A percentile compares a stretch with the other conserved stretches of the same genome.
These are phyloP conservation scores for Phytophthora foliorum DNA, from an alignment of 352 stramenopile species.

Conservation along the genomic window DNA sequence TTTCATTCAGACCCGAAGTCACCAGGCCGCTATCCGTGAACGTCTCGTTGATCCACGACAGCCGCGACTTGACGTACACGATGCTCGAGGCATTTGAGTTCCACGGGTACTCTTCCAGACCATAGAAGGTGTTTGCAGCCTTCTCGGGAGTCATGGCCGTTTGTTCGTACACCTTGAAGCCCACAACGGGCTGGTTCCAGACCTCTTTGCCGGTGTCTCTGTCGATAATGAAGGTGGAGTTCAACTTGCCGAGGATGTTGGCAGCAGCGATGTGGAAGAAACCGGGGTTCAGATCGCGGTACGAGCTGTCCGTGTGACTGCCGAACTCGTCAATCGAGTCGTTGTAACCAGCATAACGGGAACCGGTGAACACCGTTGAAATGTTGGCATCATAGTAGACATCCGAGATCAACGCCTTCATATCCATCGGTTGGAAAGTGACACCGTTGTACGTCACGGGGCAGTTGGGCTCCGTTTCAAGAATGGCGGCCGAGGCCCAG, in stretches of 20 bases:
- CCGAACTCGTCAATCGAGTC: conserved; percentile 44
- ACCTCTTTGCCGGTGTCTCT: conserved; percentile 36
- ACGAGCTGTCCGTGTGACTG: conserved; percentile 33
- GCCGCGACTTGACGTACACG: conserved; percentile 39
- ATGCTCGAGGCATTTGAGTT: conserved; percentile 41
- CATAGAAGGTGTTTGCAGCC: conserved; percentile 37
- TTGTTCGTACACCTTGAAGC: conserved; percentile 44
- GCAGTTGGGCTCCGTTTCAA: conserved; percentile 43
- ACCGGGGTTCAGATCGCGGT: conserved; percentile 47
- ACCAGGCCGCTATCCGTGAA: conserved; percentile 35
- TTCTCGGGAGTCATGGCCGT: conserved; percentile 31
- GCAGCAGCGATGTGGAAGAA: conserved; percentile 48
- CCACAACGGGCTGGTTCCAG: conserved; percentile 59
- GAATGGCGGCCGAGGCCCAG: conserved; percentile 39
- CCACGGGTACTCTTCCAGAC: conserved; percentile 45
- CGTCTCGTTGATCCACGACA: conserved; percentile 49
- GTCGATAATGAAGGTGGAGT: conserved; percentile 50
- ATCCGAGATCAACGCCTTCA: conserved; percentile 42
- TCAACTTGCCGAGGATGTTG: conserved; percentile 47
- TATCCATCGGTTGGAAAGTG: conserved; percentile 45
- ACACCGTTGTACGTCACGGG: conserved; percentile 42
- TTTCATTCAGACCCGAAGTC: conserved; percentile 15
- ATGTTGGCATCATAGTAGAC: conserved; percentile 34
- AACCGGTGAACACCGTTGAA: conserved; percentile 39
- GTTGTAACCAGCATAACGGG: conserved; percentile 30